These are phyloP conservation scores for Colletotrichum ledebouriae DNA, from an alignment of 2,329 filamentous ascomycete species.

Conservation along the genomic window DNA sequence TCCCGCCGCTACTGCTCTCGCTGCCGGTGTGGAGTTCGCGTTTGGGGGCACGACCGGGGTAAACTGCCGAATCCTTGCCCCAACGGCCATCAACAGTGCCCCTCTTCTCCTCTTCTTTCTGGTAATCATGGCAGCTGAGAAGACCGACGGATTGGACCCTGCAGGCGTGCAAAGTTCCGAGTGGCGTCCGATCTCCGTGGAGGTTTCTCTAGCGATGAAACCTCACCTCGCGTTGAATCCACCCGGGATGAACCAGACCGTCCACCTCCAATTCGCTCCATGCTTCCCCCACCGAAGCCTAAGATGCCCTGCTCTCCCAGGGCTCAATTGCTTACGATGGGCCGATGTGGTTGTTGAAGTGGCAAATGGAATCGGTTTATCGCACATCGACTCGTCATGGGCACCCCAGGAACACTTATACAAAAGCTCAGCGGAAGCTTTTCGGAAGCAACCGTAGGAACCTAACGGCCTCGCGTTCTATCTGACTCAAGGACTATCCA, in stretches of 20 bases:
- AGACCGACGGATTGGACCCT: too few relatives aligned
- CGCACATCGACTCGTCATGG: neutral
- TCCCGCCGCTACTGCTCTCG: constrained; percentile 27
- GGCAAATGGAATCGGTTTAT: constrained; percentile 16
- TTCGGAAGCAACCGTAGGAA: constrained; percentile 16
- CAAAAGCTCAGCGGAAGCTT: constrained; percentile 28
- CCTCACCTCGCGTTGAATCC: constrained; percentile 17
- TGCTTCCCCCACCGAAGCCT: neutral
- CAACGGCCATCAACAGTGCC: constrained; percentile 12
- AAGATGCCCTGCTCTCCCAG: neutral
- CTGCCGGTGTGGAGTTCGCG: constrained; percentile 19
- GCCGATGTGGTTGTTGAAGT: neutral
- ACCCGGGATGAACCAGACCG: neutral
- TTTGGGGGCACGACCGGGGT: constrained; percentile 32
- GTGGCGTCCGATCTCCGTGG: constrained; percentile 1
- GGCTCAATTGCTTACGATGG: neutral
- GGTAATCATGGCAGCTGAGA: too few relatives aligned
- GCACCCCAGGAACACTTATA: constrained; percentile 22
- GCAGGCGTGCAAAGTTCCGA: neutral
- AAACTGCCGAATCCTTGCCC: constrained; percentile 22
- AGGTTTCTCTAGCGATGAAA: constrained; percentile 10
- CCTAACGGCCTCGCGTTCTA: too few relatives aligned
- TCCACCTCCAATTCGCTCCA: neutral
- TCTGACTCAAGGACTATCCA: neutral
- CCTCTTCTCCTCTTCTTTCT: neutral